These are phyloP conservation scores for Sporisorium sorghi DNA, from an alignment of 1,284 basidiomycete species.

Conservation along the genomic window DNA sequence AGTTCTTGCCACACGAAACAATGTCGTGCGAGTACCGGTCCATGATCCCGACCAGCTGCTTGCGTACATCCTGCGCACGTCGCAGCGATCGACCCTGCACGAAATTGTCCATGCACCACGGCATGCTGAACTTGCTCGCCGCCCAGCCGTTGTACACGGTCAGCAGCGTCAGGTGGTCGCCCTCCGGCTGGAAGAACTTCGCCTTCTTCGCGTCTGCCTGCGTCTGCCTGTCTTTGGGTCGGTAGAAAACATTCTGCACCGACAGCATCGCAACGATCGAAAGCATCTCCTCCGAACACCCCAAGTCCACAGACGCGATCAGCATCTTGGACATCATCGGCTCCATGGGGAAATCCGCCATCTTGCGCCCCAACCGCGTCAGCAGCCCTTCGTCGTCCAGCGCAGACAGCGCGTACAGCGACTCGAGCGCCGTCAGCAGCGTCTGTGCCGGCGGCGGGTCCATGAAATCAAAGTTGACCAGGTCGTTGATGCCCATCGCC, in stretches of 20 bases:
- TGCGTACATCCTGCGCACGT: slow-evolving; percentile 96
- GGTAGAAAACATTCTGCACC: slow-evolving; percentile 95
- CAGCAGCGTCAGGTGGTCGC: slow-evolving; percentile 92
- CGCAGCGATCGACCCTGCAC: slow-evolving; percentile 97
- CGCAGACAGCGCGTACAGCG: slow-evolving; percentile 92
- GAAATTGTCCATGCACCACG: slow-evolving; percentile 85
- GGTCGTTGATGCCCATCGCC: slow-evolving; percentile 98
- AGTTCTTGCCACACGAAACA: slow-evolving; percentile 88
- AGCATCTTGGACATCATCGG: slow-evolving; percentile 97
- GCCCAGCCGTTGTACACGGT: slow-evolving; percentile 99
- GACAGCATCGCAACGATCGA: slow-evolving; percentile 98
- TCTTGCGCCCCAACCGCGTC: slow-evolving; percentile 93
- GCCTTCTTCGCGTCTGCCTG: slow-evolving; percentile 99
- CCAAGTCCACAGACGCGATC: slow-evolving; percentile 93
- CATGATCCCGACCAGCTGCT: slow-evolving; percentile 98
- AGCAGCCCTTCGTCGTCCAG: slow-evolving; percentile 95
- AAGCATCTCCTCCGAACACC: slow-evolving; percentile 96
- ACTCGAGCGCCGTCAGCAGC: slow-evolving; percentile 92
- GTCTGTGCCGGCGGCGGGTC: slow-evolving; percentile 97
- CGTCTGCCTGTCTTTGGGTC: slow-evolving; percentile 97
- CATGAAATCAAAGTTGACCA: slow-evolving; percentile 99
- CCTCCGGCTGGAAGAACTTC: slow-evolving; percentile 85
- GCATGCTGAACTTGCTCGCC: slow-evolving; percentile 85
- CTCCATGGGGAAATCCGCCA: slow-evolving; percentile 99
- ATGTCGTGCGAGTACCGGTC: slow-evolving; percentile 99